Evolutionary conservation across 495 filamentous ascomycete genomes (phyloP), one percentile per base, ranked within the genome.

Genomic region (Penicillium parvum): DNA sequence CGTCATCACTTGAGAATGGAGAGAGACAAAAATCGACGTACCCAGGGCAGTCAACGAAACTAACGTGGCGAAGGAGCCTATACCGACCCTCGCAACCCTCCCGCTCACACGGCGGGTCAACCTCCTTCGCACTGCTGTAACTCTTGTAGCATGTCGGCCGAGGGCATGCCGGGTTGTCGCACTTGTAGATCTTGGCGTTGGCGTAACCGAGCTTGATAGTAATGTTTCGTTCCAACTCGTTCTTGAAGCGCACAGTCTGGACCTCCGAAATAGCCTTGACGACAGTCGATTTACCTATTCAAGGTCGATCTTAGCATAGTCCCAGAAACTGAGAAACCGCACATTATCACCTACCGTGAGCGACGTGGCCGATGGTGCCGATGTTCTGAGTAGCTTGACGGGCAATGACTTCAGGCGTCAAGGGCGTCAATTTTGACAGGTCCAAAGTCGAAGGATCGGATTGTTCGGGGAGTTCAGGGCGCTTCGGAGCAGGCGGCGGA

Each of bases 181-280:
- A 98, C 77, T 96, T 90, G 80, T 98, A 98, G 70, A 98, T 87
- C 71, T 98, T 98, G 48, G 92, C 92, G 66, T 98, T 98, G 61
- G 92, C 92, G 65, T 98, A 98, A 62, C 92, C 92, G 61, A 98
- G 80, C 81, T 98, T 98, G 73, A 98, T 98, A 45, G 92, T 98
- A 60, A 98, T 98, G 61, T 98, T 98, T 52, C 92, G 78, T 72
- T 97, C 92, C 67, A 96, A 72, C 68, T 98, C 92, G 70, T 95
- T 98, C 83, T 98, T 98, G 78, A 98, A 98, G 45, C 92, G 81
- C 56, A 98, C 92, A 10, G 92, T 98, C 76, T 98, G 92, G 19
- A 98, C 92, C 34, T 92, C 94, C 0, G 92, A 96, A 51, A 98
- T 96, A 42, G 92, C 92, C 77, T 98, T 98, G 44, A 98, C 92